A percentile compares a stretch with the other conserved stretches of the same genome.
Conservation (phyloP, 768 basidiomycete genomes). For the Lactarius sp. region DNA sequence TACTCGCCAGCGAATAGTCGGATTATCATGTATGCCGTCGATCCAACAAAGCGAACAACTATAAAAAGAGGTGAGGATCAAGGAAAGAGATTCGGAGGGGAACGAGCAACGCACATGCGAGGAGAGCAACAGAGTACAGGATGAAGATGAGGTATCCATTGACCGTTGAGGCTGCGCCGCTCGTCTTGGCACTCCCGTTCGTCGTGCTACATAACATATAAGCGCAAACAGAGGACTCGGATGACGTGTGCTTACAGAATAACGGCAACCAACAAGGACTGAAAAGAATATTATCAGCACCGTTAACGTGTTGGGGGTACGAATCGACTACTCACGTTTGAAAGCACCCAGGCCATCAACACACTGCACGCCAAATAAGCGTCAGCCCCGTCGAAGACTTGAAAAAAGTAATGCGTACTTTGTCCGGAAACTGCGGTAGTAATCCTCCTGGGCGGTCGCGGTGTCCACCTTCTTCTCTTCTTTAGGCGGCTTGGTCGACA, state of each 20-base stretch:
- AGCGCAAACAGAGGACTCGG: neutral
- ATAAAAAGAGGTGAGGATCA: neutral
- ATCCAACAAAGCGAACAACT: constrained; percentile 86
- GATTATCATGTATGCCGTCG: constrained; percentile 75
- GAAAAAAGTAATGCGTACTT: constrained; percentile 44
- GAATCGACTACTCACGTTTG: constrained; percentile 54
- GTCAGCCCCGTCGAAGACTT: constrained; percentile 22
- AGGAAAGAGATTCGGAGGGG: neutral
- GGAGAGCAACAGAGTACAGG: constrained; percentile 80
- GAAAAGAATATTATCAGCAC: neutral
- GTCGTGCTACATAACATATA: constrained; percentile 35
- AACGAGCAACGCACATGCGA: constrained; percentile 64
- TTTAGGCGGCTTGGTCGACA: constrained; percentile 75
- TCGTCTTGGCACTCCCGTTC: constrained; percentile 46
- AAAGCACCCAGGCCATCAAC: constrained; percentile 82
- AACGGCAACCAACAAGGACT: constrained; percentile 69
- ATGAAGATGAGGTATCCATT: constrained; percentile 88
- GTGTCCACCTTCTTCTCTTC: constrained; percentile 57
- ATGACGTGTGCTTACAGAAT: constrained; percentile 51
- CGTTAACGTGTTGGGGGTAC: constrained; percentile 4
- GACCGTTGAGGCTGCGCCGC: constrained; percentile 50
- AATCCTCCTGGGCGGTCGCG: constrained; percentile 72
- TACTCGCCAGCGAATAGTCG: constrained; percentile 89
- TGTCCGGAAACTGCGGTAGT: constrained; percentile 84
- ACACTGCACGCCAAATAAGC: constrained; percentile 41